A percentile compares a stretch with the other conserved stretches of the same genome.
These are phyloP conservation scores for Microcyclospora tardicrescens DNA, from an alignment of 2,329 filamentous ascomycete species.

Conservation along the genomic window DNA sequence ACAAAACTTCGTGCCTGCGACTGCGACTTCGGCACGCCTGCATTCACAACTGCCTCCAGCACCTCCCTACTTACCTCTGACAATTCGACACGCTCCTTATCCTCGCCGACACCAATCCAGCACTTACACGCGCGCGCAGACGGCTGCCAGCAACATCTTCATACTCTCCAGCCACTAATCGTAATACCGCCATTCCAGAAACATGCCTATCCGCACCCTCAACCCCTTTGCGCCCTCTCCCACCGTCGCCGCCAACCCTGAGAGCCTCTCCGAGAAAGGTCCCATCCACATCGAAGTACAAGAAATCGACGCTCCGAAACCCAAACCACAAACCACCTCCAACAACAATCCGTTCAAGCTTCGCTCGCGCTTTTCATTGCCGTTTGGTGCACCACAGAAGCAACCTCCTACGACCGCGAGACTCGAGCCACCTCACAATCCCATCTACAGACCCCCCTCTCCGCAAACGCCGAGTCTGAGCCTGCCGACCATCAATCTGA, in stretches of 20 bases:
- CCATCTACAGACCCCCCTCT: constrained; percentile 50
- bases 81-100: no score
- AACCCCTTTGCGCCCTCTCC: constrained; percentile 45
- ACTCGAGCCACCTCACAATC: constrained; percentile 27
- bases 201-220: constrained; percentile 51
- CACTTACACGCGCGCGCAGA: no score
- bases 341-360: constrained; percentile 2
- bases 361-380: constrained; percentile 17
- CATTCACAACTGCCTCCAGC: no score
- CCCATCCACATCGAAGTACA: constrained; percentile 19
- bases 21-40: no score
- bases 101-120: no score
- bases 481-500: constrained; percentile 82
- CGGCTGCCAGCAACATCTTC: no score
- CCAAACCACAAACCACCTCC: constrained; percentile 5
- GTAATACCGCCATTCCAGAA: constrained; percentile 23
- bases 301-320: constrained; percentile 10
- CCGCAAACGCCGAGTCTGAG: constrained; percentile 61
- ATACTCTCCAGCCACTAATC: constrained; percentile 14
- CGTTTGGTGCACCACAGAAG: constrained; percentile 16
- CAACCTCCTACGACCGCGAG: constrained; percentile 8
- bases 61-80: no score
- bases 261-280: constrained; percentile 41
- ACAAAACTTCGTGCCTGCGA: no score
- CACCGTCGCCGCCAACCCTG: constrained; percentile 29